Evolutionary conservation across 257 asterid species (phyloP).

Genomic region (Scutellaria galericulata): DNA sequence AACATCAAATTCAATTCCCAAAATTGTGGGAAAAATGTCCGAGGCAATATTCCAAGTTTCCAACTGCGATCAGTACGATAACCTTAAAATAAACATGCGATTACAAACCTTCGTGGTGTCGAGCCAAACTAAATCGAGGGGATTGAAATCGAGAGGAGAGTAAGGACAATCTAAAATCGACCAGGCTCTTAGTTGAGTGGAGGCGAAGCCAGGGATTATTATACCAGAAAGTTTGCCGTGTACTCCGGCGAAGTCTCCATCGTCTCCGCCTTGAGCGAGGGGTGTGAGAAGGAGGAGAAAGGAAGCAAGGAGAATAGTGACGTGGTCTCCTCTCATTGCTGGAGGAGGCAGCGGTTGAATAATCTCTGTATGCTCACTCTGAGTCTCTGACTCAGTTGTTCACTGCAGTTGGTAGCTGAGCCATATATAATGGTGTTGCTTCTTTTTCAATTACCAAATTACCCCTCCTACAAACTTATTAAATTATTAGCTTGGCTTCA

Average conservation of each 20-base stretch:
- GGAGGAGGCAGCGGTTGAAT: slow-evolving; percentile 35
- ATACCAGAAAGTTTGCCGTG: slow-evolving; percentile 79
- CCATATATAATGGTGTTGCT: slow-evolving; percentile 21
- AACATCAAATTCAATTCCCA: background rate
- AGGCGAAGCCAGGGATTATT: slow-evolving; percentile 96
- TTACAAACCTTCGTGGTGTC: slow-evolving; percentile 82
- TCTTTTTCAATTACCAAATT: slow-evolving; percentile 22
- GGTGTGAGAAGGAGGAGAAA: slow-evolving; percentile 47
- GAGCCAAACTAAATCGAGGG: slow-evolving; percentile 99
- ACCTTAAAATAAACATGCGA: background rate
- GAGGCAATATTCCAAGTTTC: slow-evolving; percentile 10
- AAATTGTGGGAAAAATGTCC: background rate
- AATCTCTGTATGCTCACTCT: slow-evolving; percentile 36
- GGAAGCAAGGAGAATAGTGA: slow-evolving; percentile 37
- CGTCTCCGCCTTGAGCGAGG: slow-evolving; percentile 42
- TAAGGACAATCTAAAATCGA: slow-evolving; percentile 95
- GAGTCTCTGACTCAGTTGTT: slow-evolving; percentile 31
- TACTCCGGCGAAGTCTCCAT: slow-evolving; percentile 54
- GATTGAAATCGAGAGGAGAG: slow-evolving; percentile 95
- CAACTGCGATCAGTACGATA: slow-evolving; percentile 9
- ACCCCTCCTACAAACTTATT: background rate
- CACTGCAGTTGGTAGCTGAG: slow-evolving; percentile 35
- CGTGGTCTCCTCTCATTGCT: slow-evolving; percentile 67
- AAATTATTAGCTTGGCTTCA: no score
- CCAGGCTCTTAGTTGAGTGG: slow-evolving; percentile 97